A percentile compares a stretch with the other conserved stretches of the same genome.
Evolutionary conservation across 306 rosid genomes (phyloP).

Genomic region (Cucurbita ficifolia): DNA sequence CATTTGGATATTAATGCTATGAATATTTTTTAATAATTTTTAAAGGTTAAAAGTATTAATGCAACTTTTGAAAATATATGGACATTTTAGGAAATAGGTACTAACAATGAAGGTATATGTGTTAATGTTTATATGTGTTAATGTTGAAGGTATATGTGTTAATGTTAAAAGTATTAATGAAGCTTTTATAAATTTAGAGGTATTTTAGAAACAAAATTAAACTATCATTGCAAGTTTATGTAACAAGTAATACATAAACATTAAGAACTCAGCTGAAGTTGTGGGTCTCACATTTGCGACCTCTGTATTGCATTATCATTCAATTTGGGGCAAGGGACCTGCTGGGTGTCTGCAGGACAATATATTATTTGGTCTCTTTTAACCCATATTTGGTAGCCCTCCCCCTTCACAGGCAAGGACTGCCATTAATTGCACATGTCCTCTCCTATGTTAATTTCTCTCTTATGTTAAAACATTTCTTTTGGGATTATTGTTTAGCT

Average conservation of each 20-base stretch:
- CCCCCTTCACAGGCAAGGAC: conserved; percentile 6
- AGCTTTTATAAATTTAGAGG: too few relatives aligned
- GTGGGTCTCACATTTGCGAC: neutral
- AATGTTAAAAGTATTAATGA: too few relatives aligned
- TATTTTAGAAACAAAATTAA: too few relatives aligned
- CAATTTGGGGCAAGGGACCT: conserved; percentile 1
- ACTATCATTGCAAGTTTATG: too few relatives aligned
- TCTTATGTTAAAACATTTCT: neutral
- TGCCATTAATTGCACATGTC: neutral
- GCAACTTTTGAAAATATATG: too few relatives aligned
- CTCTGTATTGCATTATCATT: neutral
- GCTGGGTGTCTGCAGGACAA: neutral
- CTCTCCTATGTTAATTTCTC: neutral
- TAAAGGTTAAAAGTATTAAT: too few relatives aligned
- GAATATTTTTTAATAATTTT: too few relatives aligned
- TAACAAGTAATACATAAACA: neutral
- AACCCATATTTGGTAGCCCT: neutral
- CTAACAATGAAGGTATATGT: too few relatives aligned
- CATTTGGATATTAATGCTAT: too few relatives aligned
- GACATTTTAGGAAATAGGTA: too few relatives aligned
- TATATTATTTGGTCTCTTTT: conserved; percentile 7
- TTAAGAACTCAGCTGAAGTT: neutral
- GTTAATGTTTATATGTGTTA: too few relatives aligned
- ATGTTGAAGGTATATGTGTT: too few relatives aligned
- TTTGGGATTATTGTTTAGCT: neutral